A percentile compares a stretch with the other conserved stretches of the same genome.
Evolutionary conservation across 2,329 filamentous ascomycete species (phyloP).

Genomic region (Thelonectria blattea): DNA sequence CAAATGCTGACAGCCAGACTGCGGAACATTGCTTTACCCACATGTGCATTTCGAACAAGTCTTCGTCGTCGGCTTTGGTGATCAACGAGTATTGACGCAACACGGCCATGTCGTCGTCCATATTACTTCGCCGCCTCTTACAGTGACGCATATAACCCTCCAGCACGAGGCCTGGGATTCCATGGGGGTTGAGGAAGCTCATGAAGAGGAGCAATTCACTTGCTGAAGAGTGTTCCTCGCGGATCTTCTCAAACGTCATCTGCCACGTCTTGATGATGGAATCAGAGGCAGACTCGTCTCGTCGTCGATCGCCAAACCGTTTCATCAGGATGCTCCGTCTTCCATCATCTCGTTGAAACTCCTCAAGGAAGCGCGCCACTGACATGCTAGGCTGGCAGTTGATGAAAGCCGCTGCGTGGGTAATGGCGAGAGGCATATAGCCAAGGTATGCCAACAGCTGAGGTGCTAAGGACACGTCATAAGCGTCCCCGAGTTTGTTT

Average conservation of each 20-base stretch:
- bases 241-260: conserved; percentile 23
- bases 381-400: conserved; percentile 19
- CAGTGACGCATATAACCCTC: background rate
- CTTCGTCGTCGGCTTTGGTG: background rate
- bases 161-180: conserved; percentile 15
- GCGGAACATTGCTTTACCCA: conserved; percentile 1
- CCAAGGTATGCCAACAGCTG: background rate
- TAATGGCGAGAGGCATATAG: conserved; percentile 11
- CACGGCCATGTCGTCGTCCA: conserved; percentile 24
- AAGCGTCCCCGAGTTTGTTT: background rate
- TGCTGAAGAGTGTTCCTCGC: background rate
- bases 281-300: conserved; percentile 20
- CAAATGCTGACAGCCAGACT: background rate
- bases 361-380: conserved; percentile 40
- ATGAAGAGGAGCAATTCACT: conserved; percentile 18
- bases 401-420: conserved; percentile 4
- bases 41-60: conserved; percentile 13
- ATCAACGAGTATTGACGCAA: conserved; percentile 23
- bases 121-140: background rate
- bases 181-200: conserved; percentile 25
- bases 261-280: conserved; percentile 21
- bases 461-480: background rate
- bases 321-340: conserved; percentile 37
- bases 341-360: conserved; percentile 37
- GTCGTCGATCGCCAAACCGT: conserved; percentile 33